Conservation (phyloP, 192 early-diverging fungal species). For the Coemansia sp. region DNA sequence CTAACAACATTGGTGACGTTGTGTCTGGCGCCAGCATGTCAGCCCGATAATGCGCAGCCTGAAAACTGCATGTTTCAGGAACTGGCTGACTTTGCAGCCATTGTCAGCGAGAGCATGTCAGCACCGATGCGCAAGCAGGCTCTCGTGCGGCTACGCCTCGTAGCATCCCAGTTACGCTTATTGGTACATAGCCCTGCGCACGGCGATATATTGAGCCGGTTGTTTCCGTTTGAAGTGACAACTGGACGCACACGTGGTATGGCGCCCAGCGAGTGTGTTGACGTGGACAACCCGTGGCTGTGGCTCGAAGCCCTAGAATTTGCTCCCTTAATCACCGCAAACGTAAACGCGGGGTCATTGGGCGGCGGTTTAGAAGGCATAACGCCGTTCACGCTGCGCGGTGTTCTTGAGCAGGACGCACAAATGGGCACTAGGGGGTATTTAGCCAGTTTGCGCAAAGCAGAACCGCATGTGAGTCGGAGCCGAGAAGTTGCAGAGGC, state of each 20-base stretch:
- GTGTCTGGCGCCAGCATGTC: constrained; percentile 27
- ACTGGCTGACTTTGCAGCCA: constrained; percentile 39
- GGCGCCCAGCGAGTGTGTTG: not conserved
- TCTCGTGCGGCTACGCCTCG: constrained; percentile 22
- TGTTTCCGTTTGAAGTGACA: constrained; percentile 42
- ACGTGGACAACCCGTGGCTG: constrained; percentile 42
- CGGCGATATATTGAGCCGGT: constrained; percentile 24
- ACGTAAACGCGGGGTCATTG: constrained; percentile 6
- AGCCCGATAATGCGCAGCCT: not conserved
- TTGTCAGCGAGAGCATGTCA: constrained; percentile 40
- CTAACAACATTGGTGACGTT: constrained; percentile 41
- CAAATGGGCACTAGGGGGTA: constrained; percentile 2
- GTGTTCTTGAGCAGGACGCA: constrained; percentile 32
- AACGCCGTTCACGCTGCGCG: constrained; percentile 51
- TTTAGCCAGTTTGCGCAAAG: constrained; percentile 15
- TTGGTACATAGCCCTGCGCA: not conserved
- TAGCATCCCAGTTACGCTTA: constrained; percentile 20
- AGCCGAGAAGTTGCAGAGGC: not conserved
- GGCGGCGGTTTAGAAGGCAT: constrained; percentile 41
- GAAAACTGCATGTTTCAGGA: constrained; percentile 10
- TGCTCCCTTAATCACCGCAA: constrained; percentile 22
- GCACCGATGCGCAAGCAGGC: constrained; percentile 39
- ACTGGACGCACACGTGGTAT: constrained; percentile 27
- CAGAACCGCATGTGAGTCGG: not conserved
- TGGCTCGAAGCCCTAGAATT: constrained; percentile 48